Percentiles rank a stretch among this genome's conserved stretches.
Evolutionary conservation across 768 basidiomycete genomes (phyloP).

Genomic region (Boletus coccyginus): DNA sequence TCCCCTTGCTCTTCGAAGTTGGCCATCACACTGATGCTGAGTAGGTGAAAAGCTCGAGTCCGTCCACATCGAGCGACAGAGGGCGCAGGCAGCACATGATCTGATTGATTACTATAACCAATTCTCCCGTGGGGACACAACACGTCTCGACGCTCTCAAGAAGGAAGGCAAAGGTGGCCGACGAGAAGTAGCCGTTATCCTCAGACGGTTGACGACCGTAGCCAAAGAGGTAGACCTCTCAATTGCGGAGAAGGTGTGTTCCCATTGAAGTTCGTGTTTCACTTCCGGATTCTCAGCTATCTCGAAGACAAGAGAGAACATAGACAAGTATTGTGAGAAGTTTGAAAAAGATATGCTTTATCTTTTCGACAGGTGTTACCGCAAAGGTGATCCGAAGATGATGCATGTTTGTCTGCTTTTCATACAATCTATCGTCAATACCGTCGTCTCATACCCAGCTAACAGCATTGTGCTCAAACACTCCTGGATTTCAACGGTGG

Average conservation of each 20-base stretch:
- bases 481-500: slow-evolving; percentile 98
- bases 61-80: slow-evolving; percentile 85
- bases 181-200: slow-evolving; percentile 81
- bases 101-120: slow-evolving; percentile 93
- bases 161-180: slow-evolving; percentile 90
- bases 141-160: slow-evolving; percentile 67
- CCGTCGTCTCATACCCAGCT: slow-evolving; percentile 7
- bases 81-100: slow-evolving; percentile 93
- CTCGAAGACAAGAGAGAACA: slow-evolving; percentile 77
- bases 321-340: slow-evolving; percentile 97
- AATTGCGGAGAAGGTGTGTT: slow-evolving; percentile 69
- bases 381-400: slow-evolving; percentile 97
- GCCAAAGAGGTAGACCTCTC: slow-evolving; percentile 93
- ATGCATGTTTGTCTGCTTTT: slow-evolving; percentile 75
- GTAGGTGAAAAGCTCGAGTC: slow-evolving; percentile 94
- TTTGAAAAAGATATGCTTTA: slow-evolving; percentile 99
- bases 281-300: neutral
- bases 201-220: slow-evolving; percentile 80
- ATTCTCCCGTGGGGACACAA: slow-evolving; percentile 78
- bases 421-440: slow-evolving; percentile 4
- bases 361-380: slow-evolving; percentile 92
- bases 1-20: neutral
- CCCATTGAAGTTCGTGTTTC: neutral
- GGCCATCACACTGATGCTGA: slow-evolving; percentile 5
- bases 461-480: slow-evolving; percentile 96